Percentiles rank a stretch among this genome's conserved stretches.
These are phyloP conservation scores for Botryotinia globosa DNA, from an alignment of 2,329 filamentous ascomycete species.

Conservation along the genomic window DNA sequence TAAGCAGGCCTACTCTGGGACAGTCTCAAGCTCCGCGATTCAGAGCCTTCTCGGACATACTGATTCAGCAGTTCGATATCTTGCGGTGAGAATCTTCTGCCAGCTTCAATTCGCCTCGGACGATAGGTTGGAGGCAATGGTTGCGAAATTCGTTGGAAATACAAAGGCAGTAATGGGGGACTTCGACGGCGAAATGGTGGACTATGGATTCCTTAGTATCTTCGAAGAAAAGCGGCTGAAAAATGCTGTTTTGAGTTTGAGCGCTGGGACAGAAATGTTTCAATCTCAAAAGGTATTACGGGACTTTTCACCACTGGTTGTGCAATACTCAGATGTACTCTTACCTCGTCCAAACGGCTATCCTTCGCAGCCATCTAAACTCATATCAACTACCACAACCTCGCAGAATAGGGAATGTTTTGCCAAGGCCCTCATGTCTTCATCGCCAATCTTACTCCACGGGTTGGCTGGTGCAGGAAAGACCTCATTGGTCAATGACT, in stretches of 20 bases:
- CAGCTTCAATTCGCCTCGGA: constrained; percentile 79
- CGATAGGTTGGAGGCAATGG: constrained; percentile 68
- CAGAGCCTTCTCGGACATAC: constrained; percentile 64
- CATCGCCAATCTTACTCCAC: constrained; percentile 74
- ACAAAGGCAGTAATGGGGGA: constrained; percentile 61
- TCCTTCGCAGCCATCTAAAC: constrained; percentile 47
- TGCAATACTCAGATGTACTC: constrained; percentile 63
- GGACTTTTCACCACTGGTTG: constrained; percentile 57
- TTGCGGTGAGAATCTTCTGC: constrained; percentile 79
- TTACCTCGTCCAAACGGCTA: constrained; percentile 61
- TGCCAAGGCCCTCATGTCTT: constrained; percentile 62
- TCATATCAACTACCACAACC: constrained; percentile 72
- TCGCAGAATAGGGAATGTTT: constrained; percentile 67
- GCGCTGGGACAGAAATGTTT: neutral
- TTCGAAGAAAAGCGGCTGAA: constrained; percentile 48
- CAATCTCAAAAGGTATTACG: constrained; percentile 27
- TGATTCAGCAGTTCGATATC: constrained; percentile 65
- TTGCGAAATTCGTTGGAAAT: constrained; percentile 61
- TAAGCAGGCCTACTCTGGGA: constrained; percentile 60
- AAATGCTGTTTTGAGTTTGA: constrained; percentile 21
- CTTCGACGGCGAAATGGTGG: constrained; percentile 73
- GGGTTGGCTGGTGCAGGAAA: constrained; percentile 88
- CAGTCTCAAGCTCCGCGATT: constrained; percentile 64
- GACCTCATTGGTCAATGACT: constrained; percentile 78
- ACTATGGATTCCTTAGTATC: constrained; percentile 71